Evolutionary conservation across 139 green algal genomes (phyloP), one percentile per base, ranked within the genome.

Genomic region (Ettlia oleoabundans): DNA sequence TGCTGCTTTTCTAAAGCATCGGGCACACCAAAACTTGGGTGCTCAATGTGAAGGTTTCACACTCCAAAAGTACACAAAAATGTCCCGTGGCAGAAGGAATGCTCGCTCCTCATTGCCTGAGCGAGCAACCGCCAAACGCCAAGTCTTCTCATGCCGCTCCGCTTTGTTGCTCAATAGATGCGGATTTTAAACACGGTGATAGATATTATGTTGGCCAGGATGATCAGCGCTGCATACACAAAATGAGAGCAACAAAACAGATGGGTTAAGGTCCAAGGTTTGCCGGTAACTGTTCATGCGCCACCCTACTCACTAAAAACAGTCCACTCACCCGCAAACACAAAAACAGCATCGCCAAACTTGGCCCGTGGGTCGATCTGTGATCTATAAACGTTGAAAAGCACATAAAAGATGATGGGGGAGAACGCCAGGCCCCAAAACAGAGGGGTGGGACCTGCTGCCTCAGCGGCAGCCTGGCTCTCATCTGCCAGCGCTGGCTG

Each of bases 341-440:
- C 42, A 18, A 77, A 77, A 2, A 77, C 42, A 1, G 70, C 70
- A 13, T 77, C 70, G 1, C 70, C 70, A 42, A 77, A 77, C 71
- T 82, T 86, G 72, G 82, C 82, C 22, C 38, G 61, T 26, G 73
- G 82, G 51, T 86, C 64, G 1, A 84, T 28, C 53, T 43, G 66
- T 18, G 51, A 58, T 24, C 83, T 65, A 37, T 87, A 87, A 24
- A 84, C 3, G 30, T 52, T 70, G 76, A 87, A 87, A 24, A 63
- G 18, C 4, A 32, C 66, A 35, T 87, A 86, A 26, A 86, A 70
- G 6, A 72, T 0, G 33, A 86, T 42, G 41, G 82, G 82, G 9
- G 61, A 69, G 22, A 86, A 55, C 1, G 51, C 28, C 26, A 86
- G 37, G 24, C 32, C 21, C 42, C 33, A 67, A 22, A 26, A 74